Base-by-base conservation (phyloP, 768 basidiomycete species). In the Kwoniella heveanensis region DNA sequence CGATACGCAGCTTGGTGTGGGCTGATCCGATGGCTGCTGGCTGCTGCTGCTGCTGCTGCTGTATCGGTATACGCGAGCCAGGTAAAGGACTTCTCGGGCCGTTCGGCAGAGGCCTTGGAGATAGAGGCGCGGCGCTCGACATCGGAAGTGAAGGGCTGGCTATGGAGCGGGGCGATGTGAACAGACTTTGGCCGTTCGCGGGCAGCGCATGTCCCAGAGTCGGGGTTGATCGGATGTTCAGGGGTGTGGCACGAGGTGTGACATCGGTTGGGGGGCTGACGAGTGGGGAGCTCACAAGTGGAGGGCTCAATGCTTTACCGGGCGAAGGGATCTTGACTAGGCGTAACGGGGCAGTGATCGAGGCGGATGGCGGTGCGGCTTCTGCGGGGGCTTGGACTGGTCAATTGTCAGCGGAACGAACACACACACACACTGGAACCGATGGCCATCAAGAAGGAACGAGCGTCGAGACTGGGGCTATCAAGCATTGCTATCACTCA, bases 1-100 rank as follows among this genome's bases (percentile, higher is more conserved):
- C 71, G 7, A 80, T 62, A 22, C 76, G 69, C 2, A 78, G 64
- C 22, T 54, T 61, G 1, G 74, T 74, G 54, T 75, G 74, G 10
- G 51, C 46, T 21, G 68, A 69, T 6, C 68, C 68, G 21, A 66
- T 52, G 24, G 27, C 44, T n/a, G 46, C 37, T 29, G 39, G 27
- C 24, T 22, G 61, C 6, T 0, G 52, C 13, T 13, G 17, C n/a
- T n/a, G 27, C 24, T 22, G 61, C 6, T 0, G 52, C 13, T 13
- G 17, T n/a, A n/a, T n/a, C 30, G 54, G 26, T 37, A 13, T 30
- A 22, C 39, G 39, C 24, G 53, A 12, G 52, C 56, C 54, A 15
- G 54, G 49, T 10, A 62, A 27, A 0, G 66, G 72, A 36, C 60
- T 60, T 27, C 71, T 50, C 2, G 64, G 68, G 4, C 65, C 64